Conservation (phyloP, 1,284 basidiomycete genomes). For the Spongispora temasekensis region DNA sequence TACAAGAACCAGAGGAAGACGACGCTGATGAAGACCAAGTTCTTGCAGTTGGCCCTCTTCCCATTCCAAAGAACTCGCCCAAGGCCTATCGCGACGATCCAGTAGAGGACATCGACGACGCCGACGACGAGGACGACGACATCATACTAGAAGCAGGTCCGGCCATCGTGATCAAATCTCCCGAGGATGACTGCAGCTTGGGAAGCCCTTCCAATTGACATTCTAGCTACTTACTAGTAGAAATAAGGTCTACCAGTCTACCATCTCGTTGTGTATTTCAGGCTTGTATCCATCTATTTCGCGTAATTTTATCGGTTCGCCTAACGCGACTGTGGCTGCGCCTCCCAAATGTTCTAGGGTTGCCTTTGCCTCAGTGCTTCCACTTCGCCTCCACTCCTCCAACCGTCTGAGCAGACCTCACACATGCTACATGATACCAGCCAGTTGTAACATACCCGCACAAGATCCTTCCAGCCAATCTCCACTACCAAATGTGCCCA, state of each 20-base stretch:
- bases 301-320: conserved; percentile 13
- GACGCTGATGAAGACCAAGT: conserved; percentile 43
- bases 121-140: conserved; percentile 47
- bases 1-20: conserved; percentile 40
- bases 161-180: conserved; percentile 45
- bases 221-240: conserved; percentile 18
- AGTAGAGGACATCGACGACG: conserved; percentile 33
- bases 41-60: conserved; percentile 51
- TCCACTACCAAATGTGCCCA: conserved; percentile 23
- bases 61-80: conserved; percentile 42
- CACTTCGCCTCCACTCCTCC: background rate
- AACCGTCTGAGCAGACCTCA: conserved; percentile 2
- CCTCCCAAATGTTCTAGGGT: background rate
- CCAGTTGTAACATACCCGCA: conserved; percentile 14
- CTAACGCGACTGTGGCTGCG: conserved; percentile 9
- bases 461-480: conserved; percentile 13
- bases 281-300: conserved; percentile 17
- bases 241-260: conserved; percentile 5
- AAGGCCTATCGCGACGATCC: conserved; percentile 43
- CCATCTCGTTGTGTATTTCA: conserved; percentile 20
- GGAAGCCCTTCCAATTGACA: conserved; percentile 26
- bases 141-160: conserved; percentile 71
- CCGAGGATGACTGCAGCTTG: conserved; percentile 29
- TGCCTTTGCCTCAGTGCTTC: background rate
- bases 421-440: conserved; percentile 38